A percentile compares a stretch with the other conserved stretches of the same genome.
These are phyloP conservation scores for Marsdenia floribunda DNA, from an alignment of 257 asterid genomes.

Conservation along the genomic window DNA sequence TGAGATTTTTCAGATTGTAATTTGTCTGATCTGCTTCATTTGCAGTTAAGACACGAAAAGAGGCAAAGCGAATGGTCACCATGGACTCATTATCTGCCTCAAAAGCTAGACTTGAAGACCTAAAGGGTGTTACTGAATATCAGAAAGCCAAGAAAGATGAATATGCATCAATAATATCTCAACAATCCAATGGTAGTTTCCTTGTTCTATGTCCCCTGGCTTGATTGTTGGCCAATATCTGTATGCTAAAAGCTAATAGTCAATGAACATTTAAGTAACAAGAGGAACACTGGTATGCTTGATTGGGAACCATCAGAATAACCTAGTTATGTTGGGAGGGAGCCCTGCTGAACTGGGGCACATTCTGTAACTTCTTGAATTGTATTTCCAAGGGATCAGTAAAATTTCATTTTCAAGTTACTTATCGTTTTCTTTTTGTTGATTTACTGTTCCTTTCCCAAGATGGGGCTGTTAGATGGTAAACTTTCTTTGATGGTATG, in stretches of 20 bases:
- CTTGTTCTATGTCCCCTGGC: conserved; percentile 13
- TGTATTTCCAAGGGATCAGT: background rate
- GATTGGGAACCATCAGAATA: background rate
- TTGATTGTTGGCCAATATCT: conserved; percentile 9
- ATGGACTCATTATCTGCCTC: conserved; percentile 54
- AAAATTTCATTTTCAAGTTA: background rate
- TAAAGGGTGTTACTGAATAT: conserved; percentile 52
- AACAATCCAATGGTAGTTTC: conserved; percentile 68
- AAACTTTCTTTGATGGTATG: background rate
- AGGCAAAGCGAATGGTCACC: conserved; percentile 57
- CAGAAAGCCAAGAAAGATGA: conserved; percentile 64
- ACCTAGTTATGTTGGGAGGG: background rate
- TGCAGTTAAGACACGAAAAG: conserved; percentile 35
- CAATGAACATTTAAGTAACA: background rate
- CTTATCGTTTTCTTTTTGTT: background rate
- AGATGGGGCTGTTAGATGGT: background rate
- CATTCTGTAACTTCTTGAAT: background rate
- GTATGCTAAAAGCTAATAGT: background rate
- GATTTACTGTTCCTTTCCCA: background rate
- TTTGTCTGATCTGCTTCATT: background rate
- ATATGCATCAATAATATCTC: conserved; percentile 69
- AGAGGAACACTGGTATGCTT: background rate
- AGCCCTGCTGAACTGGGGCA: background rate
- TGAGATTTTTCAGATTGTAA: background rate
- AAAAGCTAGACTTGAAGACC: conserved; percentile 56